phyloP scores from a whole-genome alignment of 768 basidiomycete species.

The Pseudohyphozyma bogoriensis region DNA sequence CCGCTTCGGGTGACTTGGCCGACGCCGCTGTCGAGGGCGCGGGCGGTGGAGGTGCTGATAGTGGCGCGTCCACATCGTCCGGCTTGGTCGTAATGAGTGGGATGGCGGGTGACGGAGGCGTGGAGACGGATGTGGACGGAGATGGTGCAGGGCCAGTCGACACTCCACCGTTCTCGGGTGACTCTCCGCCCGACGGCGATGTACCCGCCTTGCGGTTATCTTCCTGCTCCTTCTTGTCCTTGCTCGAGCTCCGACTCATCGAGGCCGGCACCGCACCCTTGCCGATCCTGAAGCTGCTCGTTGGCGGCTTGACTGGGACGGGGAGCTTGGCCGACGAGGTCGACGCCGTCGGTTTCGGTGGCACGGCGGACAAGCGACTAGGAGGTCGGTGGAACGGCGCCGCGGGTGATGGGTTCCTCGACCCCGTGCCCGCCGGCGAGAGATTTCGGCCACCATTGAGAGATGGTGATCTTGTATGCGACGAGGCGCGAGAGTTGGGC shows the following conservation, averaged over 20 bases:
- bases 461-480: background rate
- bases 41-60: no score
- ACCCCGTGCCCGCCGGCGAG: slow-evolving; percentile 3
- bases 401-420: slow-evolving; percentile 8
- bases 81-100: no score
- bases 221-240: background rate
- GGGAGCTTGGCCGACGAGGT: background rate
- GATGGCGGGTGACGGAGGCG: no score
- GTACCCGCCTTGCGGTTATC: no score
- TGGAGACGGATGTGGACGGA: background rate
- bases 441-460: background rate
- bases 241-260: background rate
- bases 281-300: slow-evolving; percentile 22
- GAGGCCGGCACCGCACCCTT: slow-evolving; percentile 7
- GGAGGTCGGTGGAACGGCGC: background rate
- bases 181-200: background rate
- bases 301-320: background rate
- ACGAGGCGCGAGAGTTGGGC: slow-evolving; percentile 2
- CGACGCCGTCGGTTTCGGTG: background rate
- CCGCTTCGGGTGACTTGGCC: background rate
- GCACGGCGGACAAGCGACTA: slow-evolving; percentile 13
- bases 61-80: no score
- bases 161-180: background rate
- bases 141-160: background rate
- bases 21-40: background rate